Evolutionary conservation across 495 filamentous ascomycete species (phyloP).

Genomic region (Trichocladium antarcticum): DNA sequence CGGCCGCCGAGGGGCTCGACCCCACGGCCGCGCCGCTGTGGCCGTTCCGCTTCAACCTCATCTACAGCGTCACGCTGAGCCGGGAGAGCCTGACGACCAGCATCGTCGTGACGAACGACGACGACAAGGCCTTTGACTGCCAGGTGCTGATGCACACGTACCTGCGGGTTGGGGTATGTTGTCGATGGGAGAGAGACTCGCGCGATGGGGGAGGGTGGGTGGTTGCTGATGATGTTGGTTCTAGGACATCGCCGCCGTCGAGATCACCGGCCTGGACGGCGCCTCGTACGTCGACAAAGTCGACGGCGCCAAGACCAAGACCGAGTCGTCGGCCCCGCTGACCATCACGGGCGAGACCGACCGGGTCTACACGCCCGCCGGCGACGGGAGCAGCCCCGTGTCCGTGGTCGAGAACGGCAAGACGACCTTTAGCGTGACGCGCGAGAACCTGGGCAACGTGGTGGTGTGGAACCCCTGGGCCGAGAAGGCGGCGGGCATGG

Average conservation of each 20-base stretch:
- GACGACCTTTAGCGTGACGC: constrained; percentile 55
- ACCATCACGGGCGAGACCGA: constrained; percentile 66
- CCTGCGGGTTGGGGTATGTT: constrained; percentile 57
- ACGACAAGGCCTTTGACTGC: constrained; percentile 70
- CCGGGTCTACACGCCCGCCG: constrained; percentile 49
- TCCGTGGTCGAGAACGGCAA: constrained; percentile 50
- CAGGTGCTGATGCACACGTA: constrained; percentile 90
- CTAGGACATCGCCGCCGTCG: constrained; percentile 65
- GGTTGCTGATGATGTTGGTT: neutral
- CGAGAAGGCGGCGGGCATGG: constrained; percentile 68
- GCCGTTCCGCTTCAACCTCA: constrained; percentile 76
- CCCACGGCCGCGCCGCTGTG: constrained; percentile 54
- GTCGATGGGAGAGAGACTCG: no score
- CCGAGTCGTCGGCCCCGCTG: constrained; percentile 40
- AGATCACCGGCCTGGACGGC: constrained; percentile 60
- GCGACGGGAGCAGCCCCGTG: constrained; percentile 23
- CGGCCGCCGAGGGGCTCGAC: constrained; percentile 47
- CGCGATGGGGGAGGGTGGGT: no score
- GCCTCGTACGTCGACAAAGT: constrained; percentile 76
- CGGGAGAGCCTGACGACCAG: constrained; percentile 65
- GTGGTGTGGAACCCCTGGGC: constrained; percentile 98
- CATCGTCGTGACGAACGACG: constrained; percentile 80
- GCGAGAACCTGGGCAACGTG: constrained; percentile 72
- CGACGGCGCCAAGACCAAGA: constrained; percentile 43
- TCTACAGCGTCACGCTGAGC: constrained; percentile 82